Evolutionary conservation across 257 asterid species (phyloP).

Genomic region (Ajuga chamaepitys): DNA sequence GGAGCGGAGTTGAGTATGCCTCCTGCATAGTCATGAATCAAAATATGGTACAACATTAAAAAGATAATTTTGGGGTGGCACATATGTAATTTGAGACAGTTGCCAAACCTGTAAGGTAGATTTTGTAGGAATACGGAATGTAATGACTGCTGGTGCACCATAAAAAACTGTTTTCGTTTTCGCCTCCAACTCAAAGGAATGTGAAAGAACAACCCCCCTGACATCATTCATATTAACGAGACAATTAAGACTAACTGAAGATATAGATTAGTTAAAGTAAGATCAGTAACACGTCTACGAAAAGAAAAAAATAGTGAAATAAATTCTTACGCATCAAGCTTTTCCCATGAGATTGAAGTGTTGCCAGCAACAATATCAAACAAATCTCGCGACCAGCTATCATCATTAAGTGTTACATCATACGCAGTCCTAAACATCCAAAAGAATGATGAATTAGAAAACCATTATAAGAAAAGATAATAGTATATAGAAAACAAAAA

Average conservation of each 20-base stretch:
- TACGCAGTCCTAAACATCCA: conserved; percentile 67
- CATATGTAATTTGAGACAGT: background rate
- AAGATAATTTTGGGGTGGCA: background rate
- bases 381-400: conserved; percentile 64
- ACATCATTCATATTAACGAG: conserved; percentile 13
- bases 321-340: conserved; percentile 80
- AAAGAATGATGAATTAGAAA: conserved; percentile 7
- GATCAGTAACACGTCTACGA: background rate
- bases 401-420: conserved; percentile 75
- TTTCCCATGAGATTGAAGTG: conserved; percentile 89
- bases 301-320: background rate
- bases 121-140: conserved; percentile 82
- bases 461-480: background rate
- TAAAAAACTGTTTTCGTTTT: conserved; percentile 51
- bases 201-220: conserved; percentile 72
- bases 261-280: background rate
- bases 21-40: conserved; percentile 37
- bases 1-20: conserved; percentile 81
- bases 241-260: conserved; percentile 3
- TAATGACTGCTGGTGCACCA: conserved; percentile 72
- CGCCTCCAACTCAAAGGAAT: conserved; percentile 86
- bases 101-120: conserved; percentile 71
- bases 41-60: background rate
- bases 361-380: conserved; percentile 63
- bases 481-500: background rate